Evolutionary conservation across 345 rosid genomes (phyloP).

Genomic region (Angophora floribunda): DNA sequence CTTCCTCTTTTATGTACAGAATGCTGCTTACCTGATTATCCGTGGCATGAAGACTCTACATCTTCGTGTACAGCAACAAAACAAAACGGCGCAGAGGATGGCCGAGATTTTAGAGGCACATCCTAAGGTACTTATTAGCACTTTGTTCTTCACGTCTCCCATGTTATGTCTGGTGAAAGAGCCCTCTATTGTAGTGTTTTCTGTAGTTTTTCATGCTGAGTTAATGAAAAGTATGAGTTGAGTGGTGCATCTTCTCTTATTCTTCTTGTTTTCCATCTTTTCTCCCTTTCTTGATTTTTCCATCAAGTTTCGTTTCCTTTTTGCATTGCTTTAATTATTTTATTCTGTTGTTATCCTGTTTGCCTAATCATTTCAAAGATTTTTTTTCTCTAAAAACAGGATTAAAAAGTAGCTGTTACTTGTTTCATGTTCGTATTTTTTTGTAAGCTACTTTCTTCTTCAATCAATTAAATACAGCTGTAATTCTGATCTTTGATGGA

Average conservation of each 20-base stretch:
- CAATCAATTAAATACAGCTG: not conserved
- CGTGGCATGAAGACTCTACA: slow-evolving; percentile 99
- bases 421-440: not conserved
- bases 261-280: not conserved
- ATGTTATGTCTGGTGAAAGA: not conserved
- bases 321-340: not conserved
- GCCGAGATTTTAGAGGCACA: slow-evolving; percentile 99
- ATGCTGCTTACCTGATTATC: slow-evolving; percentile 86
- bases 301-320: not conserved
- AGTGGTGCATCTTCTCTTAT: not conserved
- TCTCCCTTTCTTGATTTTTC: not conserved
- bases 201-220: not conserved
- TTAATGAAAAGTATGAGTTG: not conserved
- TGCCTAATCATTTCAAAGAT: not conserved
- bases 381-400: not conserved
- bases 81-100: slow-evolving; percentile 87
- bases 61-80: slow-evolving; percentile 98
- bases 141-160: not conserved
- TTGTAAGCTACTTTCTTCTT: not conserved
- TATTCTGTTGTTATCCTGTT: not conserved
- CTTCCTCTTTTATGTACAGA: slow-evolving; percentile 30
- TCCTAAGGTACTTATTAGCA: slow-evolving; percentile 55
- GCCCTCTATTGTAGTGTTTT: not conserved
- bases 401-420: not conserved
- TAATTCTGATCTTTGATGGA: not conserved